Evolutionary conservation across 768 basidiomycete genomes (phyloP).

Genomic region (Austroboletus eburneus): DNA sequence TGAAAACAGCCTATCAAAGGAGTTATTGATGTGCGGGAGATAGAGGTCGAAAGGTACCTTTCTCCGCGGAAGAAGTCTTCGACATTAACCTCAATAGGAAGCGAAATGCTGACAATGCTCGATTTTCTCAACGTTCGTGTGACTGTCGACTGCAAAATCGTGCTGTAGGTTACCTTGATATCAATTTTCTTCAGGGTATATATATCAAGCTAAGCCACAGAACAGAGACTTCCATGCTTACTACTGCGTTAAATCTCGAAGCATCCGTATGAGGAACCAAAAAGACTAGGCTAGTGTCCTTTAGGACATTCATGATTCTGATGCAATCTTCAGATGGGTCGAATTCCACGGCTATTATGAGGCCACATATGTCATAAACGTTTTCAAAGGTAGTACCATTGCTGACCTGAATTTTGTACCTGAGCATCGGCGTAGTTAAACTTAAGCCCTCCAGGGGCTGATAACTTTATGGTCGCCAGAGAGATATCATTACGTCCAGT

Average conservation of each 20-base stretch:
- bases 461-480: constrained; percentile 49
- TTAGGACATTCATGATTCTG: constrained; percentile 44
- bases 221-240: constrained; percentile 31
- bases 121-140: constrained; percentile 51
- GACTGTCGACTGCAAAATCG: constrained; percentile 47
- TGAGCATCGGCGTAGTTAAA: constrained; percentile 43
- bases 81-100: constrained; percentile 90
- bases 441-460: constrained; percentile 49
- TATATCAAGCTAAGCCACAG: constrained; percentile 1
- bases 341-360: constrained; percentile 25
- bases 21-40: background rate
- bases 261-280: constrained; percentile 65
- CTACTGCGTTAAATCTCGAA: constrained; percentile 57
- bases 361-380: constrained; percentile 3
- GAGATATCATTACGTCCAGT: constrained; percentile 68
- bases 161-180: constrained; percentile 65
- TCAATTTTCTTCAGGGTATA: constrained; percentile 55
- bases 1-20: constrained; percentile 66
- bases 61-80: constrained; percentile 93
- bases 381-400: background rate
- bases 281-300: constrained; percentile 44
- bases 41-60: constrained; percentile 42
- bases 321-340: constrained; percentile 42
- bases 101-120: constrained; percentile 56
- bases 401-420: constrained; percentile 34